Conservation (phyloP, 2,329 filamentous ascomycete species). For the Ophiostoma piceae region DNA sequence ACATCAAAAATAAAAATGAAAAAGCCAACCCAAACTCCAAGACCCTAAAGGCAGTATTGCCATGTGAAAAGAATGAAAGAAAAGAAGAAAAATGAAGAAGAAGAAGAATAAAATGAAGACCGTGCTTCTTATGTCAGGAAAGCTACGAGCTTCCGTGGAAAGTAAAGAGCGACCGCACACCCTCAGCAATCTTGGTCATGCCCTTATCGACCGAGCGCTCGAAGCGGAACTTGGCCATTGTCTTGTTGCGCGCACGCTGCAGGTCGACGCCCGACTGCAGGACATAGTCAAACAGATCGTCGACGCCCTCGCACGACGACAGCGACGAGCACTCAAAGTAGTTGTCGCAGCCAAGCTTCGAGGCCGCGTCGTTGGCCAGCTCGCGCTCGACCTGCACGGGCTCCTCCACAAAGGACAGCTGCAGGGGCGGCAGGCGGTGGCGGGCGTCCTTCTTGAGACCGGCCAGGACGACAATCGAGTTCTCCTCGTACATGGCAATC, state of each 20-base stretch:
- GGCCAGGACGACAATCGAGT: slow-evolving; percentile 26
- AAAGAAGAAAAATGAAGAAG: neutral
- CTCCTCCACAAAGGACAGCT: slow-evolving; percentile 27
- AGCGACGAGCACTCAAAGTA: slow-evolving; percentile 30
- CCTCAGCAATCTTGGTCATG: slow-evolving; percentile 25
- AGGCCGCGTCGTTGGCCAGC: slow-evolving; percentile 20
- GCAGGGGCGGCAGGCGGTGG: slow-evolving; percentile 25
- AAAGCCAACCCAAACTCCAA: neutral
- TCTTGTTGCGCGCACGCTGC: slow-evolving; percentile 24
- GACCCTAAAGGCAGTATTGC: neutral
- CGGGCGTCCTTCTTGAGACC: slow-evolving; percentile 29
- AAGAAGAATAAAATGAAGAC: neutral
- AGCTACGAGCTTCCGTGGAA: slow-evolving; percentile 14
- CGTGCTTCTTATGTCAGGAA: neutral
- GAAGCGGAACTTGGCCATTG: slow-evolving; percentile 25
- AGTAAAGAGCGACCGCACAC: slow-evolving; percentile 24
- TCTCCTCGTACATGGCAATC: slow-evolving; percentile 27
- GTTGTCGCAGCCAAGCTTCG: slow-evolving; percentile 21
- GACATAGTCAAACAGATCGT: slow-evolving; percentile 26
- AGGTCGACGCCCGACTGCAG: slow-evolving; percentile 24
- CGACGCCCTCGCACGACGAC: slow-evolving; percentile 24
- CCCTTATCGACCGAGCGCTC: slow-evolving; percentile 27
- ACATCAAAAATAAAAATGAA: slow-evolving; percentile 9
- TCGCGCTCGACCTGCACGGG: slow-evolving; percentile 21
- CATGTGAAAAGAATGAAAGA: neutral